Conservation (phyloP, 495 filamentous ascomycete species). For the Bacidia gigantensis region DNA sequence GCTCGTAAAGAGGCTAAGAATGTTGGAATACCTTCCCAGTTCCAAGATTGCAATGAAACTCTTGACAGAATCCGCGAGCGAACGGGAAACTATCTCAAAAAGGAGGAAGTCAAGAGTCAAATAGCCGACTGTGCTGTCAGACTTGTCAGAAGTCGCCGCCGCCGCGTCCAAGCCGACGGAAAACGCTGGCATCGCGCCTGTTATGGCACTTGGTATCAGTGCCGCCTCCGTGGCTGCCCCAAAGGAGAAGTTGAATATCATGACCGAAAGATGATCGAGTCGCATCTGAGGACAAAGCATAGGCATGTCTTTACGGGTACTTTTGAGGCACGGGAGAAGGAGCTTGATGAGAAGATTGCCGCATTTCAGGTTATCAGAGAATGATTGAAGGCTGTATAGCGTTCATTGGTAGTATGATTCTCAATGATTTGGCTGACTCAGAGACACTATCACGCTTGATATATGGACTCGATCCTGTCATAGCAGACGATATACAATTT, state of each 20-base stretch:
- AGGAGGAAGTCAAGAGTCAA: not conserved
- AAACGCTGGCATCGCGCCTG: not conserved
- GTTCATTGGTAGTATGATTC: too few species aligned
- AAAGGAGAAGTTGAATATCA: not conserved
- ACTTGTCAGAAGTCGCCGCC: not conserved
- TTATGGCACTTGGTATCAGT: slow-evolving; percentile 2
- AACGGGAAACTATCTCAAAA: not conserved
- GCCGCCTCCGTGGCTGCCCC: not conserved
- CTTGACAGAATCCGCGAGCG: not conserved
- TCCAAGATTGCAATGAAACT: not conserved
- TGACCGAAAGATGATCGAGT: not conserved
- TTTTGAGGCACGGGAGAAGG: not conserved
- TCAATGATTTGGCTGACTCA: too few species aligned
- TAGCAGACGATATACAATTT: too few species aligned
- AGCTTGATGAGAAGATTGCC: not conserved
- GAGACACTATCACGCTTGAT: too few species aligned
- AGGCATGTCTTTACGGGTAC: not conserved
- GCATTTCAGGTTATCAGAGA: not conserved
- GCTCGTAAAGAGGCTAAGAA: not conserved
- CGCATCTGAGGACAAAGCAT: not conserved
- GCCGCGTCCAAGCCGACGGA: not conserved
- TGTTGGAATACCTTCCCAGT: not conserved
- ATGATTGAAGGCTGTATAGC: too few species aligned
- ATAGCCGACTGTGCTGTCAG: not conserved
- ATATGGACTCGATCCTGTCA: too few species aligned